phyloP scores from a whole-genome alignment of 2,329 filamentous ascomycete genomes.

The Penicillium hesseltinei region DNA sequence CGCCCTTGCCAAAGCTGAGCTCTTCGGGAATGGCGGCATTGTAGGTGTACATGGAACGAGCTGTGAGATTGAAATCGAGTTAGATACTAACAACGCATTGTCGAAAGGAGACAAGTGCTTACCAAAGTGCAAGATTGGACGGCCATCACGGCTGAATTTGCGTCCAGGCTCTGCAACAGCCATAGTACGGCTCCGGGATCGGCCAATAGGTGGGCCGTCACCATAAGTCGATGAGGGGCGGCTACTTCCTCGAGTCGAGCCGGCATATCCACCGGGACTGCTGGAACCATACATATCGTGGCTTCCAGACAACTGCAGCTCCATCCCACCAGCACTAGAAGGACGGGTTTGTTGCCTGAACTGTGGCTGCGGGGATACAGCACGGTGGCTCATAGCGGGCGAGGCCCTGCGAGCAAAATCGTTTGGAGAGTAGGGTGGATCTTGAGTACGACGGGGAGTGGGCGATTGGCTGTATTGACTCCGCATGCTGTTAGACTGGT shows the following conservation, averaged over 20 bases:
- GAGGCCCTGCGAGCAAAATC: conserved; percentile 42
- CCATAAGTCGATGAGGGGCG: conserved; percentile 52
- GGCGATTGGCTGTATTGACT: conserved; percentile 41
- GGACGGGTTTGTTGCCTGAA: conserved; percentile 52
- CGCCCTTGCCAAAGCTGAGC: conserved; percentile 86
- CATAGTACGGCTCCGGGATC: conserved; percentile 75
- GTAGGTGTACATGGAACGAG: conserved; percentile 91
- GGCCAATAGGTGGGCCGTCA: conserved; percentile 50
- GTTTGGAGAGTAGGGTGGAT: conserved; percentile 46
- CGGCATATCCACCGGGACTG: conserved; percentile 29
- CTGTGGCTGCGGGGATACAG: conserved; percentile 54
- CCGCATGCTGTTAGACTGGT: conserved; percentile 46
- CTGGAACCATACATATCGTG: conserved; percentile 55
- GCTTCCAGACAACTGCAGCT: conserved; percentile 62
- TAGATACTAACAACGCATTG: conserved; percentile 6
- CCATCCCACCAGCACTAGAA: conserved; percentile 57
- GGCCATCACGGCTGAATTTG: conserved; percentile 80
- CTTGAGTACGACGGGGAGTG: conserved; percentile 34
- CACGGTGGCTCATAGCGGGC: conserved; percentile 41
- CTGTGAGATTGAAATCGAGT: conserved; percentile 48
- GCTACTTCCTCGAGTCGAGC: conserved; percentile 42
- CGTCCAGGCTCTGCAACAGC: conserved; percentile 67
- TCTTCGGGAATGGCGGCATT: conserved; percentile 94
- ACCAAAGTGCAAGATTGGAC: conserved; percentile 91
- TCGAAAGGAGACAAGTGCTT: conserved; percentile 48